Percentiles rank a stretch among this genome's conserved stretches.
These are phyloP conservation scores for Polymyxa betae DNA, from an alignment of 208 protist species.

Conservation along the genomic window DNA sequence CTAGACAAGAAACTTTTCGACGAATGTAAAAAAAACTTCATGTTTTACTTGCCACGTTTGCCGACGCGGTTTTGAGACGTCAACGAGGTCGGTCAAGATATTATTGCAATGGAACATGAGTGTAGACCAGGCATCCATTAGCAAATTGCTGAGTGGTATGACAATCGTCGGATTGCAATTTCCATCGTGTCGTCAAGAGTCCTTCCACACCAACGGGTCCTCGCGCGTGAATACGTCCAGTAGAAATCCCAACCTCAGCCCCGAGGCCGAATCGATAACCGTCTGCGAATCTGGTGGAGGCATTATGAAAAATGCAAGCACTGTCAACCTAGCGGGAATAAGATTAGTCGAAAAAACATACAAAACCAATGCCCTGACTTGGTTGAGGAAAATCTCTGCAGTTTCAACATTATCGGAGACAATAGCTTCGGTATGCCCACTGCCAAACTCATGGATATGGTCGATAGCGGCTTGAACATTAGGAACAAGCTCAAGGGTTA, in stretches of 20 bases:
- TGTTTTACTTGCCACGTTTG: too few relatives aligned
- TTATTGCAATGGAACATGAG: background rate
- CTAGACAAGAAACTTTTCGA: too few relatives aligned
- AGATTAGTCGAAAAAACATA: conserved; percentile 7
- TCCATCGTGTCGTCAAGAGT: conserved; percentile 58
- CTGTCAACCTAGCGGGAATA: conserved; percentile 56
- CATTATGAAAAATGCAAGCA: conserved; percentile 63
- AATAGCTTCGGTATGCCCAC: conserved; percentile 62
- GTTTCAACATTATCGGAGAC: conserved; percentile 53
- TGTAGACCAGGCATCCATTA: background rate
- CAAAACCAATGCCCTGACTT: conserved; percentile 1
- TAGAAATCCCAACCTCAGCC: conserved; percentile 60
- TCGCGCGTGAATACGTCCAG: conserved; percentile 53
- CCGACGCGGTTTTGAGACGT: too few relatives aligned
- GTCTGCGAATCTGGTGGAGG: conserved; percentile 60
- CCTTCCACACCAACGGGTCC: conserved; percentile 60
- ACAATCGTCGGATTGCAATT: conserved; percentile 24
- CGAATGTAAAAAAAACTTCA: too few relatives aligned
- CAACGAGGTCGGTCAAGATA: too few relatives aligned
- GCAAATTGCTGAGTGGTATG: background rate
- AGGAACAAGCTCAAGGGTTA: conserved; percentile 2
- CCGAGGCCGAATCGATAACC: conserved; percentile 58
- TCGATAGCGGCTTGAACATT: conserved; percentile 55
- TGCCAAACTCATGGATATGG: conserved; percentile 62
- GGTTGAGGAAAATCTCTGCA: conserved; percentile 2